phyloP scores from a whole-genome alignment of 768 basidiomycete species.

The Paxillus involutus region DNA sequence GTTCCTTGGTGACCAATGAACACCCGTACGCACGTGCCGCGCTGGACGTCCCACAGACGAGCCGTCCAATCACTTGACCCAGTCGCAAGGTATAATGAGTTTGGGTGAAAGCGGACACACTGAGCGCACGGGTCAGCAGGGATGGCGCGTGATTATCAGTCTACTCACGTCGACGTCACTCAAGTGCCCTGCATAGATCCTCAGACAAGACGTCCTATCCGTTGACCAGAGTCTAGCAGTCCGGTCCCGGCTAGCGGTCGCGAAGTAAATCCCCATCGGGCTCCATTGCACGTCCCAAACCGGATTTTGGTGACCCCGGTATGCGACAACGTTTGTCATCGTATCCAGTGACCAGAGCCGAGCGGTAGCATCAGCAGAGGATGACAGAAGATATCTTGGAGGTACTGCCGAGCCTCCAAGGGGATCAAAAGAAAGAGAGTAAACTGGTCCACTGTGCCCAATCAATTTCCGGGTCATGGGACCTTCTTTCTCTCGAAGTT shows the following conservation, averaged over 20 bases:
- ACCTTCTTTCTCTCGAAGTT: constrained; percentile 79
- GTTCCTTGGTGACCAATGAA: constrained; percentile 94
- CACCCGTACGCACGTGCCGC: constrained; percentile 89
- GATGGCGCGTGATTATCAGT: neutral
- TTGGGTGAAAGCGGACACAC: constrained; percentile 97
- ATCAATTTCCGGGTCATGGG: constrained; percentile 88
- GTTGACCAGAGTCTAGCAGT: constrained; percentile 97
- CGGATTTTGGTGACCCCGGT: constrained; percentile 94
- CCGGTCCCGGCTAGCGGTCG: constrained; percentile 89
- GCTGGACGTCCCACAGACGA: constrained; percentile 97
- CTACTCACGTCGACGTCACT: constrained; percentile 92
- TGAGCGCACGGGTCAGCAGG: constrained; percentile 31
- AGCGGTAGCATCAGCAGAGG: constrained; percentile 88
- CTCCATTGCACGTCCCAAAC: constrained; percentile 99
- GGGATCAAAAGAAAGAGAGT: constrained; percentile 92
- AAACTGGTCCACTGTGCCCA: constrained; percentile 96
- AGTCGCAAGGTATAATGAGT: constrained; percentile 95
- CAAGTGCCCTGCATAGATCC: constrained; percentile 94
- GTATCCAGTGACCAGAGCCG: constrained; percentile 97
- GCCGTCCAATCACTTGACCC: constrained; percentile 97
- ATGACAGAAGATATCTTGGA: constrained; percentile 86
- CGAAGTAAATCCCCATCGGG: constrained; percentile 98
- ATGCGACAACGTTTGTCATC: constrained; percentile 89
- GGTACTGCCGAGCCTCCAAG: constrained; percentile 80
- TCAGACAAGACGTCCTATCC: constrained; percentile 79